Evolutionary conservation across 2,329 filamentous ascomycete species (phyloP).

Genomic region (Aureobasidium sp.): DNA sequence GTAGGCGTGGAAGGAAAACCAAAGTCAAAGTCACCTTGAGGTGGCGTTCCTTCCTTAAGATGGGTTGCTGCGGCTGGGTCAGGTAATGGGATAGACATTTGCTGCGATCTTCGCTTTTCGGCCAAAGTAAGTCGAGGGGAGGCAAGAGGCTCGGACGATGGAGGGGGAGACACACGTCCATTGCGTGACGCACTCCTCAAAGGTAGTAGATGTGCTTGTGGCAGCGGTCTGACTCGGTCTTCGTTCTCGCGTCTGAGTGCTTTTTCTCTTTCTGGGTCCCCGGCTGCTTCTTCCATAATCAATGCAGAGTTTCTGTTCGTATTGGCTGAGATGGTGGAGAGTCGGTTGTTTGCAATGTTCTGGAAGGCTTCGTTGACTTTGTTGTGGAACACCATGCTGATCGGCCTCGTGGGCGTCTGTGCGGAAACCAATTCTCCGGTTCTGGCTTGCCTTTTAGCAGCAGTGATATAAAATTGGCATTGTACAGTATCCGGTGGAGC

Average conservation of each 20-base stretch:
- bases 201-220: slow-evolving; percentile 42
- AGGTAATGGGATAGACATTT: slow-evolving; percentile 35
- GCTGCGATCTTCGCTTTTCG: slow-evolving; percentile 33
- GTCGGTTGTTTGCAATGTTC: slow-evolving; percentile 67
- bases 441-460: slow-evolving; percentile 50
- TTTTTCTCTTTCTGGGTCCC: slow-evolving; percentile 68
- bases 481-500: slow-evolving; percentile 82
- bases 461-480: slow-evolving; percentile 91
- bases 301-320: slow-evolving; percentile 64
- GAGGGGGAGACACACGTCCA: slow-evolving; percentile 16
- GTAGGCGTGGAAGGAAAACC: slow-evolving; percentile 79
- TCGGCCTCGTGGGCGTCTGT: slow-evolving; percentile 44
- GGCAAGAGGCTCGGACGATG: slow-evolving; percentile 19
- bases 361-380: slow-evolving; percentile 82
- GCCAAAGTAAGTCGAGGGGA: slow-evolving; percentile 25
- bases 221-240: slow-evolving; percentile 74
- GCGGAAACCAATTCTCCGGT: slow-evolving; percentile 44
- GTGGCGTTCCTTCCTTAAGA: background rate
- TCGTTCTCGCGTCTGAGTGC: slow-evolving; percentile 75
- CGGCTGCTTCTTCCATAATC: slow-evolving; percentile 72
- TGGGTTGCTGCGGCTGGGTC: slow-evolving; percentile 16
- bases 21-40: slow-evolving; percentile 33
- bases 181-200: slow-evolving; percentile 16
- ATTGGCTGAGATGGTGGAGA: slow-evolving; percentile 29
- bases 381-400: slow-evolving; percentile 72